Percentiles rank a stretch among this genome's conserved stretches.
These are phyloP conservation scores for Starmerella sirachaensis DNA, from an alignment of 805 yeast genomes.

Conservation along the genomic window DNA sequence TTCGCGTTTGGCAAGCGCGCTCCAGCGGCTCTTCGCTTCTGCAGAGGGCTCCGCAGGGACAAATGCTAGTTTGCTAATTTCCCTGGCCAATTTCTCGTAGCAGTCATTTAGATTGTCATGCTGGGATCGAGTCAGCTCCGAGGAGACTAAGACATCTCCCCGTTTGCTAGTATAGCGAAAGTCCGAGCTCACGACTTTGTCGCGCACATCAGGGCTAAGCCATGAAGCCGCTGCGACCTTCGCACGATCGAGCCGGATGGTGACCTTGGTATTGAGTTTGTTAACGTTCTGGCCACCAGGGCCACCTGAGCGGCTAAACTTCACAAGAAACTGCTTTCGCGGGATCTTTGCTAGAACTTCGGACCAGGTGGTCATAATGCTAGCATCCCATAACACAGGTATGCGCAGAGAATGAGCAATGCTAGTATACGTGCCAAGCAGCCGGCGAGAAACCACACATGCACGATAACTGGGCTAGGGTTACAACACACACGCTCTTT, in stretches of 20 bases:
- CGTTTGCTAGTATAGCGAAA: constrained; percentile 45
- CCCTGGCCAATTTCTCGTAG: constrained; percentile 43
- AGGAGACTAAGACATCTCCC: constrained; percentile 47
- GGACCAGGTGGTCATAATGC: constrained; percentile 5
- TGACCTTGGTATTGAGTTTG: constrained; percentile 54
- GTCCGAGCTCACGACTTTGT: constrained; percentile 28
- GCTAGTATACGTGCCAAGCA: no score
- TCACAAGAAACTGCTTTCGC: constrained; percentile 32
- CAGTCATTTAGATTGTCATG: constrained; percentile 48
- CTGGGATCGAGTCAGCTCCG: constrained; percentile 49
- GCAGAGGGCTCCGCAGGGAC: constrained; percentile 40
- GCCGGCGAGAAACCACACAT: no score
- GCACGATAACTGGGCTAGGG: no score
- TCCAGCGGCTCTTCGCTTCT: constrained; percentile 44
- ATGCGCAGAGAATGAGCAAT: no score
- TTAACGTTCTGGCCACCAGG: constrained; percentile 87
- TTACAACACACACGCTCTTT: background rate
- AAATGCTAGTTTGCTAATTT: constrained; percentile 37
- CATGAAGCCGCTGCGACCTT: constrained; percentile 40
- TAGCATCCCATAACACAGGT: background rate
- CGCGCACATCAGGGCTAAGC: constrained; percentile 45
- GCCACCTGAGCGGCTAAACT: constrained; percentile 56
- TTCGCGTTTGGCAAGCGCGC: constrained; percentile 26
- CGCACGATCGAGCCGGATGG: constrained; percentile 37
- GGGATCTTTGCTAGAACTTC: constrained; percentile 34